Base-by-base conservation (phyloP, 2,329 filamentous ascomycete species). In the Nothophaeocryptopus gaeumannii region DNA sequence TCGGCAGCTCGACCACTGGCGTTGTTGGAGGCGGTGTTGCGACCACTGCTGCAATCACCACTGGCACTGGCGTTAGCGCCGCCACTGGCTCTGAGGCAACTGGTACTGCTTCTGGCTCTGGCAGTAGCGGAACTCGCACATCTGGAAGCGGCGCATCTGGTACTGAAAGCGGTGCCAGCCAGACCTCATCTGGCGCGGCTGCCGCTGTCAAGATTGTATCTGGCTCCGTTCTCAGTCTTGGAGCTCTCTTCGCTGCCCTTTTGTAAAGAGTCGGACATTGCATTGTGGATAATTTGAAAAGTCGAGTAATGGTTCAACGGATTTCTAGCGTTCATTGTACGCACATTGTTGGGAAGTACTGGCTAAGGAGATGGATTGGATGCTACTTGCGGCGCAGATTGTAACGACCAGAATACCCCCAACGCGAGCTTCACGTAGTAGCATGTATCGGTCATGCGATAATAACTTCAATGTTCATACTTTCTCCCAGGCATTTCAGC, bases 211-310 rank as follows among this genome's bases (percentile, higher is more conserved):
- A 67, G 56, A 44, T 63, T 34, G 68, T 63, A 12, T 65, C 63
- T 32, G 65, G 59, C 33, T 66, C 64, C 40, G 56, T 70, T 14
- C 44, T 69, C 13, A 67, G 66, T 49, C 65, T 70, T 35, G 67
- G 67, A 47, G 68, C 63, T n/a, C 57, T 70, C 53, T 58, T 69
- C 50, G 67, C 63, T 47, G 63, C 63, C 41, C 64, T 70, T 46
- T 54, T 70, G 63, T 70, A 68, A 58, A 50, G 34, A 50, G 36
- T n/a, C 42, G 31, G 12, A 37, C 39, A 29, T 41, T 16, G 31
- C 26, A 37, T 34, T 34, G 30, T 33, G 36, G 26, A 26, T 26
- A 26, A 26, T 26, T 26, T 26, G 20, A 26, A 26, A 26, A 26
- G 20, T 26, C 20, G 20, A 7, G 20, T 26, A 26, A 26, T 26